phyloP scores from a whole-genome alignment of 768 basidiomycete species.

The Boletus bicolor region DNA sequence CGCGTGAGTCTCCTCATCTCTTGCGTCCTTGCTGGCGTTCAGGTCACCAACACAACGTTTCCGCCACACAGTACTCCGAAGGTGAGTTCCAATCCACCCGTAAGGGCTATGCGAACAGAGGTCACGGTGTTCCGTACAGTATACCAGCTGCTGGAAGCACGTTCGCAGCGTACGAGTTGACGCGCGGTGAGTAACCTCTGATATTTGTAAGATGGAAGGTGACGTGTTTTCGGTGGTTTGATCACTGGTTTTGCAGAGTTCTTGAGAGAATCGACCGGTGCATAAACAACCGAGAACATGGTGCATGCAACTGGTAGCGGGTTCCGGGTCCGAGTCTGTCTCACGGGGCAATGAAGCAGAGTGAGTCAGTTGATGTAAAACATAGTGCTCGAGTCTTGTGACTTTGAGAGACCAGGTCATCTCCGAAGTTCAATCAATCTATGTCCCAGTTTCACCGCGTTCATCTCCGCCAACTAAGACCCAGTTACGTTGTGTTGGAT shows the following conservation, averaged over 20 bases:
- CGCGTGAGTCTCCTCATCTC: slow-evolving; percentile 44
- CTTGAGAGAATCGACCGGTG: slow-evolving; percentile 25
- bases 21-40: not conserved
- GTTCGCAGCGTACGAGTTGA: slow-evolving; percentile 86
- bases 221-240: not conserved
- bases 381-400: not conserved
- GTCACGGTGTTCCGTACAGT: slow-evolving; percentile 35
- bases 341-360: not conserved
- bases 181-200: slow-evolving; percentile 49
- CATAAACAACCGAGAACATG: not conserved
- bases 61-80: slow-evolving; percentile 52
- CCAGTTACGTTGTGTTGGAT: not conserved
- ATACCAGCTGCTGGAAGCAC: slow-evolving; percentile 91
- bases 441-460: not conserved
- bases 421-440: not conserved
- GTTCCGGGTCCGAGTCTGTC: not conserved
- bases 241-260: slow-evolving; percentile 12
- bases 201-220: not conserved
- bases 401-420: not conserved
- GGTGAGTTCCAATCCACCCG: slow-evolving; percentile 32
- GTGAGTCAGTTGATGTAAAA: not conserved
- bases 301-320: not conserved
- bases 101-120: not conserved
- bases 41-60: not conserved
- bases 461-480: not conserved